phyloP scores from a whole-genome alignment of 2,329 filamentous ascomycete genomes.

The Zymoseptoria brevis region DNA sequence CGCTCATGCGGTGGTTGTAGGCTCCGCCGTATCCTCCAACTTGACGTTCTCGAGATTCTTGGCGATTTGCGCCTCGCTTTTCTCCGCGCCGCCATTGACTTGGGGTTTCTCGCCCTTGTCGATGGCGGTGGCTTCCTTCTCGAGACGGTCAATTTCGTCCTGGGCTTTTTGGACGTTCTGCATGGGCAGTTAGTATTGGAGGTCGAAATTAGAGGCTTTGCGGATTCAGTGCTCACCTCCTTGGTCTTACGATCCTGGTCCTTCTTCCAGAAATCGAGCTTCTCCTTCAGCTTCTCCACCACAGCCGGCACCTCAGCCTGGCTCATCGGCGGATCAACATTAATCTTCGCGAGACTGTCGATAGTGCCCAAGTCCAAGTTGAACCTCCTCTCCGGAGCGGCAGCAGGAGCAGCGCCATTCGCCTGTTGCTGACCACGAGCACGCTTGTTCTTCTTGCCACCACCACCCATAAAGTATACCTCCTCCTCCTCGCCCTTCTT shows the following conservation, averaged over 20 bases:
- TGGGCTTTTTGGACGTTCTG: slow-evolving; percentile 96
- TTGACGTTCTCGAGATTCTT: slow-evolving; percentile 54
- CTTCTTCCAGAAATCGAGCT: slow-evolving; percentile 83
- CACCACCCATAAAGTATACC: slow-evolving; percentile 66
- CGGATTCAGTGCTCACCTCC: slow-evolving; percentile 51
- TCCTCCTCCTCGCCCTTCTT: slow-evolving; percentile 79
- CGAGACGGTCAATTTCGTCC: slow-evolving; percentile 84
- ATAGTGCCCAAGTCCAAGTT: slow-evolving; percentile 86
- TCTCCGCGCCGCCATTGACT: slow-evolving; percentile 49
- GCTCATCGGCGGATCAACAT: slow-evolving; percentile 80
- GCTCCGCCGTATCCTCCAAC: slow-evolving; percentile 44
- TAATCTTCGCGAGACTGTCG: slow-evolving; percentile 77
- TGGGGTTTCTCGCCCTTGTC: slow-evolving; percentile 46
- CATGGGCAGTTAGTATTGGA: not conserved
- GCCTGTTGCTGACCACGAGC: slow-evolving; percentile 63
- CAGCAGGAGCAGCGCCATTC: slow-evolving; percentile 50
- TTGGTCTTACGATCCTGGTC: slow-evolving; percentile 86
- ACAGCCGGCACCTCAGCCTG: slow-evolving; percentile 70
- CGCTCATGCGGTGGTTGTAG: not conserved
- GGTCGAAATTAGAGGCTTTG: too few species aligned
- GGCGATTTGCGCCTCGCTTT: slow-evolving; percentile 51
- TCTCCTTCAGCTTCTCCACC: slow-evolving; percentile 84
- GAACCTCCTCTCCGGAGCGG: slow-evolving; percentile 54
- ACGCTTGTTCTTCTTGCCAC: slow-evolving; percentile 79
- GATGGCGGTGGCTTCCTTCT: slow-evolving; percentile 56